Percentiles rank a stretch among this genome's conserved stretches.
These are phyloP conservation scores for Beauveria sp. DNA, from an alignment of 2,329 filamentous ascomycete genomes.

Conservation along the genomic window DNA sequence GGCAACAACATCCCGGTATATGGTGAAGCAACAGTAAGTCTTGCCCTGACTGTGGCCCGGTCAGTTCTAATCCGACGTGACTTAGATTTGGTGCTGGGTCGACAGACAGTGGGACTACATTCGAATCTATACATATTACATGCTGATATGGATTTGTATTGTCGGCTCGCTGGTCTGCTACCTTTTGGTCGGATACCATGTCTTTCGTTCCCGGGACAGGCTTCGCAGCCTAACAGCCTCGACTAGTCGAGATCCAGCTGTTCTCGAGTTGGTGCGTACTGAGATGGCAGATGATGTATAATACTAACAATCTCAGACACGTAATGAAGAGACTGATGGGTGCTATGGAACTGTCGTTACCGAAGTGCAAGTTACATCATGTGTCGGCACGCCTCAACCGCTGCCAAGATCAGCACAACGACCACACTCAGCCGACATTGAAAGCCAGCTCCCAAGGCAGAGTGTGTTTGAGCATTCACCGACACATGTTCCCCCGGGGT, in stretches of 20 bases:
- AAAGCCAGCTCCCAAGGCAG: background rate
- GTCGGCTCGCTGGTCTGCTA: conserved; percentile 48
- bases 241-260: conserved; percentile 22
- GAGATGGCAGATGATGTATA: too few species aligned
- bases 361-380: conserved; percentile 32
- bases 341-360: conserved; percentile 46
- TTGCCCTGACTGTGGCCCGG: background rate
- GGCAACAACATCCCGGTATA: conserved; percentile 36
- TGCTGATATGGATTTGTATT: conserved; percentile 55
- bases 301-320: background rate
- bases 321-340: conserved; percentile 21
- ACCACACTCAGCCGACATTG: background rate
- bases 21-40: conserved; percentile 49
- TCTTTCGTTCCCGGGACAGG: conserved; percentile 50
- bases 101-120: conserved; percentile 45
- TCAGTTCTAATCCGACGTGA: background rate
- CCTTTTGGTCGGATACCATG: conserved; percentile 49
- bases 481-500: conserved; percentile 14
- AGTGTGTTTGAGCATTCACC: conserved; percentile 6
- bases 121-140: conserved; percentile 54
- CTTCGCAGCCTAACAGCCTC: conserved; percentile 43
- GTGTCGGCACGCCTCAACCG: background rate
- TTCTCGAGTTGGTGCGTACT: conserved; percentile 26
- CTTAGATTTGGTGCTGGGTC: conserved; percentile 57
- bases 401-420: background rate